phyloP scores from a whole-genome alignment of 2,329 filamentous ascomycete species.

The Fusarium hainanense region DNA sequence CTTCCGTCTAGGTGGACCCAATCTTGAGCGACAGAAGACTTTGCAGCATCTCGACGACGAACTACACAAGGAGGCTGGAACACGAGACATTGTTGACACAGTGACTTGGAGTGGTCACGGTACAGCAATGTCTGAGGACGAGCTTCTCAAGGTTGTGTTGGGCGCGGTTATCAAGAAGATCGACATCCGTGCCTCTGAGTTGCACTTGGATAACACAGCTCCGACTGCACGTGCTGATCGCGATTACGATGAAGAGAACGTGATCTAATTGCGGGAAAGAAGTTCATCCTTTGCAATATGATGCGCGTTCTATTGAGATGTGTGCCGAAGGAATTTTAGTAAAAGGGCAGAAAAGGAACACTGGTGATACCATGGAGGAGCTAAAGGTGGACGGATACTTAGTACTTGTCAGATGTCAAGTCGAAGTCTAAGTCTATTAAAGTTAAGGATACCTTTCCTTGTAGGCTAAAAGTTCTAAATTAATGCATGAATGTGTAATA shows the following conservation, averaged over 20 bases:
- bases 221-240: slow-evolving; percentile 6
- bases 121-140: slow-evolving; percentile 16
- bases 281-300: too few relatives aligned
- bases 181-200: slow-evolving; percentile 17
- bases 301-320: neutral
- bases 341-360: too few relatives aligned
- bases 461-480: neutral
- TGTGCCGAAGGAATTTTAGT: neutral
- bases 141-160: slow-evolving; percentile 17
- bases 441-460: neutral
- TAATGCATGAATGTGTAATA: neutral
- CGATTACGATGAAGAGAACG: slow-evolving; percentile 12
- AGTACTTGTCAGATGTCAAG: neutral
- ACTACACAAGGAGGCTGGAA: slow-evolving; percentile 20
- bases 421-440: neutral
- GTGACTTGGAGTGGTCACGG: slow-evolving; percentile 26
- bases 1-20: slow-evolving; percentile 2
- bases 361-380: neutral
- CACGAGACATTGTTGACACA: slow-evolving; percentile 18
- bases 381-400: neutral
- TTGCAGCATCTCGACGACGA: slow-evolving; percentile 19
- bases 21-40: slow-evolving; percentile 17
- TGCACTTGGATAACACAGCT: slow-evolving; percentile 14
- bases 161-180: slow-evolving; percentile 22
- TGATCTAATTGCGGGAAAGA: neutral